Evolutionary conservation across 805 yeast genomes (phyloP).

Genomic region (Yamadazyma sp.): DNA sequence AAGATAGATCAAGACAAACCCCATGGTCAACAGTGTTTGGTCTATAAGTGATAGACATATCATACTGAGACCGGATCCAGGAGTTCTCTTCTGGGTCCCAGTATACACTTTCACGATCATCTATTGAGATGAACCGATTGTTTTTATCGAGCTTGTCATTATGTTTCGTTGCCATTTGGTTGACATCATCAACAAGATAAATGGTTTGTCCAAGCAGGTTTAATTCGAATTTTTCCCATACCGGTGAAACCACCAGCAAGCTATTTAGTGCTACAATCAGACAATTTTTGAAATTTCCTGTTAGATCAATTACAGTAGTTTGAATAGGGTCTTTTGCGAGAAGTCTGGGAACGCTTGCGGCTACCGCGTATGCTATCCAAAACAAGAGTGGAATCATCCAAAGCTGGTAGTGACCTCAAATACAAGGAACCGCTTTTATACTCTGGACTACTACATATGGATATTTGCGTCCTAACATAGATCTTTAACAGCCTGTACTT

Average conservation of each 20-base stretch:
- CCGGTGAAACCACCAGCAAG: neutral
- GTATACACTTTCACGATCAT: slow-evolving; percentile 3
- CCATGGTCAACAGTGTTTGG: slow-evolving; percentile 2
- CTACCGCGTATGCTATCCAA: too few species aligned
- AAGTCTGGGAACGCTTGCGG: too few species aligned
- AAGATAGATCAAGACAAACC: slow-evolving; percentile 11
- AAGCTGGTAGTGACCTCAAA: too few species aligned
- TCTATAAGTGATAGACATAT: neutral
- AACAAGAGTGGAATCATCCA: too few species aligned
- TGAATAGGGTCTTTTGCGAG: too few species aligned
- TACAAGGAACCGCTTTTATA: too few species aligned
- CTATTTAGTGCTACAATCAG: neutral
- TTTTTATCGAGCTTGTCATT: neutral
- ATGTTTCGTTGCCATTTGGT: slow-evolving; percentile 1
- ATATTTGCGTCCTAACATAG: too few species aligned
- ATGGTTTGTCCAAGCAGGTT: neutral
- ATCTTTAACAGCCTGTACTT: too few species aligned
- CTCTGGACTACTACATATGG: too few species aligned
- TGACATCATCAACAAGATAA: slow-evolving; percentile 4
- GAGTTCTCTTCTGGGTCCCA: slow-evolving; percentile 7
- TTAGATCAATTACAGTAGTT: neutral
- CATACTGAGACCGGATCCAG: slow-evolving; percentile 6
- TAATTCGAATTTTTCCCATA: slow-evolving; percentile 1
- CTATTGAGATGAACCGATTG: slow-evolving; percentile 3
- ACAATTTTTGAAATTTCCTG: neutral